A percentile compares a stretch with the other conserved stretches of the same genome.
These are phyloP conservation scores for Bullera alba DNA, from an alignment of 768 basidiomycete species.

Conservation along the genomic window DNA sequence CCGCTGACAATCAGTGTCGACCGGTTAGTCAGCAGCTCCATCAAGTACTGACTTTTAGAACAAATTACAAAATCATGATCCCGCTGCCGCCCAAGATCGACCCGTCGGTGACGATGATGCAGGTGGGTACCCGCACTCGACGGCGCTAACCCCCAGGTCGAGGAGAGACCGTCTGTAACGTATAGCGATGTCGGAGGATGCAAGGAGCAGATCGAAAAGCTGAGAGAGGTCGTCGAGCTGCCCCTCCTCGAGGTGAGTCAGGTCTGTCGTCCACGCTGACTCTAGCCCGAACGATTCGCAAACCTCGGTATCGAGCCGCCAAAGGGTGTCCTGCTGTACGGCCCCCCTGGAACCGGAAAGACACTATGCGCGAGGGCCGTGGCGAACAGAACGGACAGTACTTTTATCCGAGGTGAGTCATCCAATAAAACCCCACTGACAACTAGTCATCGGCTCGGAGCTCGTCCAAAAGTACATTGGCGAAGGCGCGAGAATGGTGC, in stretches of 20 bases:
- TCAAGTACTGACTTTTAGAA: slow-evolving; percentile 34
- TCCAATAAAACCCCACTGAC: background rate
- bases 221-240: slow-evolving; percentile 95
- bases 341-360: slow-evolving; percentile 62
- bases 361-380: slow-evolving; percentile 97
- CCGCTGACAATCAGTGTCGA: slow-evolving; percentile 62
- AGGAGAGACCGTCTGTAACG: slow-evolving; percentile 96
- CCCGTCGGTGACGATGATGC: slow-evolving; percentile 98
- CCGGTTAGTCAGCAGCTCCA: slow-evolving; percentile 46
- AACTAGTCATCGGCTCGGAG: slow-evolving; percentile 85
- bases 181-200: slow-evolving; percentile 98
- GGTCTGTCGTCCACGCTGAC: background rate
- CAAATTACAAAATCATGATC: slow-evolving; percentile 96
- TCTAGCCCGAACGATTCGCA: slow-evolving; percentile 94
- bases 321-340: slow-evolving; percentile 92
- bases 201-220: slow-evolving; percentile 98
- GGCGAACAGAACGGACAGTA: slow-evolving; percentile 96
- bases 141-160: slow-evolving; percentile 57
- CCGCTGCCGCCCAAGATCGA: slow-evolving; percentile 98
- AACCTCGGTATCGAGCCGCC: slow-evolving; percentile 98
- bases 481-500: slow-evolving; percentile 97
- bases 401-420: slow-evolving; percentile 69
- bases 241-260: slow-evolving; percentile 76
- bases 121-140: slow-evolving; percentile 28
- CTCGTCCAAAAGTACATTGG: slow-evolving; percentile 99